phyloP scores from a whole-genome alignment of 306 rosid genomes.

The Vicia villosa region DNA sequence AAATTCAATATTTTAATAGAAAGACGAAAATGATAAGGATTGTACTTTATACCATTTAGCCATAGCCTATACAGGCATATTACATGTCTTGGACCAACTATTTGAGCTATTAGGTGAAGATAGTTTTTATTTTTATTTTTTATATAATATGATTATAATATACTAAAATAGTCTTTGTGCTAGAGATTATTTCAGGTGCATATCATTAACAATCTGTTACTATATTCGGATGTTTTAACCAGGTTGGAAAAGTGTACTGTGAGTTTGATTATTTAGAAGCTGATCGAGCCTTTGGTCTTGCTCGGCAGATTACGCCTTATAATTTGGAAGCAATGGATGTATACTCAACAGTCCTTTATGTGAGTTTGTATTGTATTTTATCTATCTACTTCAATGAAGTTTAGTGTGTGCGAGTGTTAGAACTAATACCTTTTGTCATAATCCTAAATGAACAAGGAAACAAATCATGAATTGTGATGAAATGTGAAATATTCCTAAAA shows the following conservation, averaged over 20 bases:
- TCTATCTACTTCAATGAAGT: constrained; percentile 17
- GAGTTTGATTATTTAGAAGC: constrained; percentile 95
- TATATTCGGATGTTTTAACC: constrained; percentile 41
- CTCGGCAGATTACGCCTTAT: constrained; percentile 75
- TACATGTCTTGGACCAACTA: constrained; percentile 1
- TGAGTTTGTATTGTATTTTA: constrained; percentile 52
- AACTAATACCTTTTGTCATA: not conserved
- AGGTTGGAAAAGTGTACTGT: constrained; percentile 91
- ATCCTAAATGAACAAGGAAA: constrained; percentile 14
- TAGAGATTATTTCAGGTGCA: constrained; percentile 18
- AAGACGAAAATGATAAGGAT: not conserved
- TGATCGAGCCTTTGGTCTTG: constrained; percentile 82
- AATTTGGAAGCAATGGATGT: constrained; percentile 97
- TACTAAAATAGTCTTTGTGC: not conserved
- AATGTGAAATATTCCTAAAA: constrained; percentile 5
- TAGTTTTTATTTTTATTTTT: not conserved
- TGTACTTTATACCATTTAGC: not conserved
- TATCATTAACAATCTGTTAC: constrained; percentile 24
- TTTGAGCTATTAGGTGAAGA: not conserved
- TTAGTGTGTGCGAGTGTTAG: not conserved
- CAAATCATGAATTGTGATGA: not conserved
- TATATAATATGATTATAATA: not conserved
- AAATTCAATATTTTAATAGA: not conserved
- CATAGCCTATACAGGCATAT: not conserved
- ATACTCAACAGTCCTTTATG: constrained; percentile 96